Base-by-base conservation (phyloP, 192 early-diverging fungal genomes). In the Obelidium mucronatum region DNA sequence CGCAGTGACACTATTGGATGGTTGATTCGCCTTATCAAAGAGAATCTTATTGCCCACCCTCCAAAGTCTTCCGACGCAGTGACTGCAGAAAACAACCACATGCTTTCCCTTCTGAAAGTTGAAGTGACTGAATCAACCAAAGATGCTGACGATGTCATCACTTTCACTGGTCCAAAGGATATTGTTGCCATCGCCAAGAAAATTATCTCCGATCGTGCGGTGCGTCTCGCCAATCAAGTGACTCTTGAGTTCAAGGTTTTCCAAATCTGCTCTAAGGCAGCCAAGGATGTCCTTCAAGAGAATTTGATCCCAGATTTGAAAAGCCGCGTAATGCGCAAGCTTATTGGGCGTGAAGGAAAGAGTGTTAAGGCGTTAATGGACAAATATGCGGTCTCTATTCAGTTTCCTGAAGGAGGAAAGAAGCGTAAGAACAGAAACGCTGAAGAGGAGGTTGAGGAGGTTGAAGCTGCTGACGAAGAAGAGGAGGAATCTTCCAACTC, bases 311-410 rank as follows among this genome's bases (percentile, higher is more conserved):
- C 77, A 48, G 87, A 88, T 26, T 66, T 84, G 40, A 80, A 76
- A 58, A 65, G 56, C 26, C 58, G 64, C n/a, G 77, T 84, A 35
- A 71, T 83, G 22, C 80, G 83, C 2, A 58, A 79, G 1, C 26
- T 99, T 31, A 95, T 98, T 74, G 97, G 97, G n/a, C 94, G 94
- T 76, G 91, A 90, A 33, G 95, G 96, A 74, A 91, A 90, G 71
- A 88, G 90, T 71, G 88, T 99, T 62, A 93, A 89, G 76, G 89
- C 90, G 56, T 73, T 97, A 40, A 93, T 90, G 70, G 88, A 91
- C 19, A 90, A 92, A 77, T 87, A 90, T 70, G 87, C 89, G 68
- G 92, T 99, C 55, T 52, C 67, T 22, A 58, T 86, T 48, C 69
- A 80, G 39, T 86, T 88, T 94, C 85, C 94, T 86, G 69, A 90